These are phyloP conservation scores for Ogataea henricii DNA, from an alignment of 805 yeast species.

Conservation along the genomic window DNA sequence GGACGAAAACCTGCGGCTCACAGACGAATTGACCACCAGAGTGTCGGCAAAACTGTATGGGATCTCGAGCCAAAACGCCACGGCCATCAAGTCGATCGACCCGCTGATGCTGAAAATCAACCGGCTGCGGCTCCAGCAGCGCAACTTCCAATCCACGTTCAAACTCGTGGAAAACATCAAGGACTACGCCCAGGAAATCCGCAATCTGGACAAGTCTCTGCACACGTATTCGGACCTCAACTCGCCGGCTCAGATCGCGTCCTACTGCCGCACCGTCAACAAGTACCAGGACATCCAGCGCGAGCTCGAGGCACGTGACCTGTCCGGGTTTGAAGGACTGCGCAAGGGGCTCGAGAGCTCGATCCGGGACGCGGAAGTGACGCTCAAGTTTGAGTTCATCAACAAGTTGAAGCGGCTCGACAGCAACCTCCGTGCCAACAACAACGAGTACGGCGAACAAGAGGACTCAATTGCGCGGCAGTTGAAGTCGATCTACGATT, in stretches of 20 bases:
- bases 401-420: slow-evolving; percentile 41
- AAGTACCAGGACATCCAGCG: slow-evolving; percentile 36
- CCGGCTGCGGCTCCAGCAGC: slow-evolving; percentile 53
- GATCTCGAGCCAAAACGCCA: slow-evolving; percentile 53
- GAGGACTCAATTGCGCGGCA: slow-evolving; percentile 38
- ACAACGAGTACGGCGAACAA: slow-evolving; percentile 34
- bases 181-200: slow-evolving; percentile 44
- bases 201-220: slow-evolving; percentile 38
- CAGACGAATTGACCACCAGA: slow-evolving; percentile 54
- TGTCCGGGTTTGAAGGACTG: slow-evolving; percentile 67
- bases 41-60: slow-evolving; percentile 57
- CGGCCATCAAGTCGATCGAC: slow-evolving; percentile 62
- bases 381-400: slow-evolving; percentile 51
- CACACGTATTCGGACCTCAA: slow-evolving; percentile 29
- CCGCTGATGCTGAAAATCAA: slow-evolving; percentile 72
- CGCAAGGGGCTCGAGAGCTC: slow-evolving; percentile 58
- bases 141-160: slow-evolving; percentile 58
- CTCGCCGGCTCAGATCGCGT: slow-evolving; percentile 43
- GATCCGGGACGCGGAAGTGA: slow-evolving; percentile 57
- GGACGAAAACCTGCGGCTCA: slow-evolving; percentile 66
- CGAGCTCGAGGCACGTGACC: slow-evolving; percentile 20
- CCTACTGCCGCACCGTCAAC: slow-evolving; percentile 37
- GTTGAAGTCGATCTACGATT: slow-evolving; percentile 44
- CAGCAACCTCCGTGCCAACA: slow-evolving; percentile 42
- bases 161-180: slow-evolving; percentile 48